Evolutionary conservation across 164 flowering plant genomes (phyloP), one percentile per base, ranked within the genome.

Genomic region (Berberis thunbergii): DNA sequence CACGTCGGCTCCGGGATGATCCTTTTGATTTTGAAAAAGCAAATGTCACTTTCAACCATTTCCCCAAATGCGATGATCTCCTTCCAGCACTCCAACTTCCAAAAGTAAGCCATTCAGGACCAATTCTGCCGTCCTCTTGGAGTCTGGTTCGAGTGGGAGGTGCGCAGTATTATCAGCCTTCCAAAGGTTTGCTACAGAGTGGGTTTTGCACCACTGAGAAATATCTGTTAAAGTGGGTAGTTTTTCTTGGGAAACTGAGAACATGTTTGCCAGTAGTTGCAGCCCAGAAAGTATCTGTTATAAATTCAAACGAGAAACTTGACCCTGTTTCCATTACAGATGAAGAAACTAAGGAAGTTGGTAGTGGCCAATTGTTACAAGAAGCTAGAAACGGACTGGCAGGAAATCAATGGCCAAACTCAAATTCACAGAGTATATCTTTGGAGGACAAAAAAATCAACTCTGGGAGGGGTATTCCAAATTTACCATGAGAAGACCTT

Each of bases 21-120:
- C 98, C 96, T 72, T 92, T 92, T 78, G 96, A 92, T 77, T 86
- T 85, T 77, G 82, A 84, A 71, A 79, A 85, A 55, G 98, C 98
- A 57, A 86, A 89, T 68, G 46, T 70, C 65, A 70, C 74, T 41
- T 83, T 65, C 40, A 82, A 66, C 72, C 65, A 74, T 72, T 89
- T 80, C 70, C 72, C 76, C 4, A 83, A 87, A 66, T 92, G 98
- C 74, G 89, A 88, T 70, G 79, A 80, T 64, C 79, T 80, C 49
- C 87, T 88, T 75, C 87, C 93, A 38, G 58, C 78, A n/a, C 66
- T 84, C 46, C 70, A 80, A 60, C 69, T 88, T 48, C 87, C 91
- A 56, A 76, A 79, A 68, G 64, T 73, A 9, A 77, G 67, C 45
- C 49, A 60, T 73, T 48, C 58, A n/a, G 85, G 79, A 63, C 82